These are phyloP conservation scores for Trichopus zeylanicus DNA, from an alignment of 116 monocot genomes.

Conservation along the genomic window DNA sequence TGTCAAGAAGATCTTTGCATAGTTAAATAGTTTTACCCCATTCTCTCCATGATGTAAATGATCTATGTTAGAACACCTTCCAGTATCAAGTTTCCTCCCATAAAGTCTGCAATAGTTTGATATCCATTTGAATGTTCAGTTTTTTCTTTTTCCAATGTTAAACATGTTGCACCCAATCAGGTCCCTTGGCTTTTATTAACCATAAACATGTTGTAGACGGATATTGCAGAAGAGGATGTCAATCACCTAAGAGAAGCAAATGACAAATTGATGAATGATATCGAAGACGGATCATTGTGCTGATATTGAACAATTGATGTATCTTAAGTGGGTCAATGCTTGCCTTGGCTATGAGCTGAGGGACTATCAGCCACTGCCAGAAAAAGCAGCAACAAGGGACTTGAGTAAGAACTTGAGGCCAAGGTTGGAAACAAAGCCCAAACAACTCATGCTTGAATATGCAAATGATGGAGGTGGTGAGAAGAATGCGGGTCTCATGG, in stretches of 20 bases:
- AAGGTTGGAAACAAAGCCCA: constrained; percentile 35
- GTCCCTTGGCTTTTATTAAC: neutral
- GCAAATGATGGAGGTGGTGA: constrained; percentile 18
- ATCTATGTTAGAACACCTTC: no score
- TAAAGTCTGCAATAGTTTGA: no score
- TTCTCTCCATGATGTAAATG: no score
- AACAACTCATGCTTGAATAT: constrained; percentile 47
- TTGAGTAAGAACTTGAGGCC: constrained; percentile 39
- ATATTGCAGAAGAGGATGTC: constrained; percentile 30
- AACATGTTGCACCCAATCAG: no score
- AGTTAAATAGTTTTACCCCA: no score
- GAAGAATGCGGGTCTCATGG: constrained; percentile 3
- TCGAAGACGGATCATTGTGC: constrained; percentile 46
- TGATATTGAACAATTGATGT: constrained; percentile 61
- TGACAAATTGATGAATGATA: constrained; percentile 32
- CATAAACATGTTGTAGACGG: constrained; percentile 13
- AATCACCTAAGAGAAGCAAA: constrained; percentile 26
- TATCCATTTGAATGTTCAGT: no score
- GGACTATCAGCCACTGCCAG: constrained; percentile 22
- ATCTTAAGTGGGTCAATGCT: constrained; percentile 73
- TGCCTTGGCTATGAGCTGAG: constrained; percentile 49
- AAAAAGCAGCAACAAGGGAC: constrained; percentile 32
- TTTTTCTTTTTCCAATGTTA: no score
- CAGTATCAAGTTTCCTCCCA: no score
- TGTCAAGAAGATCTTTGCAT: no score